Evolutionary conservation across 768 basidiomycete genomes (phyloP).

Genomic region (Gautieria morchelliformis): DNA sequence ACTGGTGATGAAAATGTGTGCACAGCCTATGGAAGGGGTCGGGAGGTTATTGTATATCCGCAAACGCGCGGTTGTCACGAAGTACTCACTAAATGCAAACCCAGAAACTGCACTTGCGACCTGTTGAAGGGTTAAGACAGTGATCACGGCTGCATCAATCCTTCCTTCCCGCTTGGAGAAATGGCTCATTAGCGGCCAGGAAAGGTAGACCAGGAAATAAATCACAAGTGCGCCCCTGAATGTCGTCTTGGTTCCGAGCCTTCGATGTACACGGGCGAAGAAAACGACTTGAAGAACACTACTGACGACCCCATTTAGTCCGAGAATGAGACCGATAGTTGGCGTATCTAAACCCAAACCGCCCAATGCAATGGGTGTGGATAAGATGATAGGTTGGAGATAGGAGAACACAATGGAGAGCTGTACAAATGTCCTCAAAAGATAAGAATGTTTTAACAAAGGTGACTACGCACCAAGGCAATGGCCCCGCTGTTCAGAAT

Average conservation of each 20-base stretch:
- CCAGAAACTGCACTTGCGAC: neutral
- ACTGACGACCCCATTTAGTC: slow-evolving; percentile 25
- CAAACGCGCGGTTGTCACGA: neutral
- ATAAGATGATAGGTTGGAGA: slow-evolving; percentile 18
- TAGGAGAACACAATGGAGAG: slow-evolving; percentile 17
- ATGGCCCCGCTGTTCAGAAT: too few species aligned
- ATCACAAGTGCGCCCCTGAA: neutral
- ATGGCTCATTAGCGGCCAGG: neutral
- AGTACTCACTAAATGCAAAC: neutral
- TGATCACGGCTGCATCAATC: neutral
- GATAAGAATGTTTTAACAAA: neutral
- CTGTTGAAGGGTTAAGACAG: neutral
- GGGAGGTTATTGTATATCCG: neutral
- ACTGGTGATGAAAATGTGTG: neutral
- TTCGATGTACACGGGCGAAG: slow-evolving; percentile 26
- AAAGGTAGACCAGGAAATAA: neutral
- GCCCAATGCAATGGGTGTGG: slow-evolving; percentile 31
- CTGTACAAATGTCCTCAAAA: neutral
- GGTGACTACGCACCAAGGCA: neutral
- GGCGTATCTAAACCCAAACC: slow-evolving; percentile 28
- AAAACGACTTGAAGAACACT: slow-evolving; percentile 29
- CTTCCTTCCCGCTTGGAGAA: too few species aligned
- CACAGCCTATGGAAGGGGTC: neutral
- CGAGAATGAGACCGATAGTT: slow-evolving; percentile 29
- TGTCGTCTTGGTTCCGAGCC: slow-evolving; percentile 24